Conservation (phyloP, 495 filamentous ascomycete species). For the Daldinia caldariorum region DNA sequence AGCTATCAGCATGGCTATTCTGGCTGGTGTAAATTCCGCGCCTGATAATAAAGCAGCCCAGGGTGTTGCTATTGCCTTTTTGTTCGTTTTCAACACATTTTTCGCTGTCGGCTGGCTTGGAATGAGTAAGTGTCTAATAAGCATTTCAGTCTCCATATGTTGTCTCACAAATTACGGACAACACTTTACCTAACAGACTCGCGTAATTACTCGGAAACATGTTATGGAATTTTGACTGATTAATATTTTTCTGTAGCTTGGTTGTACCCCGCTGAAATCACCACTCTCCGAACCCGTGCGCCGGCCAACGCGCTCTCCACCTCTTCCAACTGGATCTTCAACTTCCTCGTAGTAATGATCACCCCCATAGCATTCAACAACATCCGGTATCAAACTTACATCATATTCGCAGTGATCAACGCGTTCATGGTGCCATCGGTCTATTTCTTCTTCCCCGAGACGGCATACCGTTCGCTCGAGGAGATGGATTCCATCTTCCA, state of each 20-base stretch:
- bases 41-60: conserved; percentile 46
- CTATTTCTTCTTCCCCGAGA: conserved; percentile 83
- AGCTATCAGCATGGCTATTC: conserved; percentile 72
- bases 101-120: conserved; percentile 81
- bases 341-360: conserved; percentile 65
- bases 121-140: conserved; percentile 64
- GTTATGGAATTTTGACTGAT: conserved; percentile 20
- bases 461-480: conserved; percentile 75
- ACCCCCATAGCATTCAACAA: conserved; percentile 74
- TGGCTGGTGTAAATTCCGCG: conserved; percentile 60
- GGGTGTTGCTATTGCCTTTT: conserved; percentile 63
- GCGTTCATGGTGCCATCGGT: conserved; percentile 73
- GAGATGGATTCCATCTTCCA: conserved; percentile 82
- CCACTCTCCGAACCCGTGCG: conserved; percentile 75
- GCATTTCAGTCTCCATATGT: neutral
- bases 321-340: conserved; percentile 70
- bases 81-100: conserved; percentile 81
- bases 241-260: conserved; percentile 34
- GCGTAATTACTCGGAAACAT: neutral
- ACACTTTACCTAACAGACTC: neutral
- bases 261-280: conserved; percentile 80
- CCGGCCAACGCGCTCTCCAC: conserved; percentile 78
- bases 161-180: neutral
- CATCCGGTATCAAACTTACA: conserved; percentile 76
- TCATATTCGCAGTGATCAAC: conserved; percentile 83